Base-by-base conservation (phyloP, 768 basidiomycete genomes). In the Kwoniella sp. region DNA sequence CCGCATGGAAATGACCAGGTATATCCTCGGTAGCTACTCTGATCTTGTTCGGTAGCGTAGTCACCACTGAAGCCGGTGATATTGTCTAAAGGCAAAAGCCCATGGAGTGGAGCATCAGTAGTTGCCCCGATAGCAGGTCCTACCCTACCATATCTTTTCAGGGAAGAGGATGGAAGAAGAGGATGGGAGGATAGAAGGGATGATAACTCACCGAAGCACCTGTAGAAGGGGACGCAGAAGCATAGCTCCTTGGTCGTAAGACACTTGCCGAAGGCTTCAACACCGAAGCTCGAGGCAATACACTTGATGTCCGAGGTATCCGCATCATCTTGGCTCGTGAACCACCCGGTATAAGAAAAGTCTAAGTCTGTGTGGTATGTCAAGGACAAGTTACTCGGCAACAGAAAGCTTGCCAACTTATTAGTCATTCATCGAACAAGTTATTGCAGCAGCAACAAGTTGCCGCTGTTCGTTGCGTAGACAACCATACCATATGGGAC, bases 1-100 rank as follows among this genome's bases (percentile, higher is more conserved):
- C 85, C 0, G 92, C 89, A 36, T 93, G 90, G 79, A 98, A 97
- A 82, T 98, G 92, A 19, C 92, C 91, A 0, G 92, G 93, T 2
- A 90, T 89, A 1, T 85, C 83, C 80, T 96, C 91, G 8, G 93
- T 96, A 17, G 91, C 92, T 46, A 98, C 91, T 63, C 92, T 84
- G 49, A 98, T 85, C 79, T 89, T 91, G 82, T 96, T 97, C 5
- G 92, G 87, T 0, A 98, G 84, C 0, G 91, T 92, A 0, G 95
- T 94, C 30, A 95, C 68, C 30, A 62, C 59, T 8, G 68, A 60
- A 1, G 58, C 44, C 13, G 72, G 67, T 12, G 60, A 58, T 6
- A 58, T 37, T 9, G 55, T 52, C 62, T 64, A 44, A n/a, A 15
- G 10, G 17, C 17, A 44, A 44, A 44, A 15, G 7, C 40, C 7